Evolutionary conservation across 2,329 filamentous ascomycete species (phyloP).

Genomic region (Rhexocercosporidium sp.): DNA sequence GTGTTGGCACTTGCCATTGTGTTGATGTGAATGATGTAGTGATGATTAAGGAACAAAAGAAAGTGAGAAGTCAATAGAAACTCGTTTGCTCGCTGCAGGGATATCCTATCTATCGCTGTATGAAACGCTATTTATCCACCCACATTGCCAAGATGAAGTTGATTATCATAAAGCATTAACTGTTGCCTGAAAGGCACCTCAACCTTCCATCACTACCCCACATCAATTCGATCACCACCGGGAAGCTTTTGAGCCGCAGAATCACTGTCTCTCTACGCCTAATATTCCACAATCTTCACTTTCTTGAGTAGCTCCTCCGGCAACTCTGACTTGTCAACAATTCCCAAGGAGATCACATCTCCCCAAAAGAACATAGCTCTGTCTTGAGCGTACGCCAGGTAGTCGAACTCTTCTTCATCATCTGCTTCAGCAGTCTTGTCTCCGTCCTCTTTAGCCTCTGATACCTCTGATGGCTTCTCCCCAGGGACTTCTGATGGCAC

Average conservation of each 20-base stretch:
- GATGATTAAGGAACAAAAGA: neutral
- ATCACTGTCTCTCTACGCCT: neutral
- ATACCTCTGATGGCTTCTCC: neutral
- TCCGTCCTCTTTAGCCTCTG: slow-evolving; percentile 19
- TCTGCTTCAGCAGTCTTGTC: slow-evolving; percentile 31
- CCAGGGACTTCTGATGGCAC: neutral
- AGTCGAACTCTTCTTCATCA: slow-evolving; percentile 77
- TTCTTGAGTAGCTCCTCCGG: slow-evolving; percentile 67
- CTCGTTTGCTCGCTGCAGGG: slow-evolving; percentile 5
- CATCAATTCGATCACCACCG: neutral
- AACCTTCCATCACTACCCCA: neutral
- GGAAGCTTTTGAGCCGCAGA: neutral
- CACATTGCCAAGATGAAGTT: neutral
- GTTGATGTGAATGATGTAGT: too few species aligned
- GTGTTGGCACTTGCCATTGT: neutral
- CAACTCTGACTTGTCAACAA: slow-evolving; percentile 77
- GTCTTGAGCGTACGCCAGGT: slow-evolving; percentile 88
- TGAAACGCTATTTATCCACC: neutral
- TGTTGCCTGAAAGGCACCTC: neutral
- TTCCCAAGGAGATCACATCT: slow-evolving; percentile 78
- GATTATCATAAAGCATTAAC: neutral
- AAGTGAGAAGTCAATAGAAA: neutral
- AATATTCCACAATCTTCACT: slow-evolving; percentile 72
- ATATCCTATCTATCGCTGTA: slow-evolving; percentile 9
- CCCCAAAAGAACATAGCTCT: slow-evolving; percentile 94